These are phyloP conservation scores for Alternaria gansuensis DNA, from an alignment of 2,329 filamentous ascomycete species.

Conservation along the genomic window DNA sequence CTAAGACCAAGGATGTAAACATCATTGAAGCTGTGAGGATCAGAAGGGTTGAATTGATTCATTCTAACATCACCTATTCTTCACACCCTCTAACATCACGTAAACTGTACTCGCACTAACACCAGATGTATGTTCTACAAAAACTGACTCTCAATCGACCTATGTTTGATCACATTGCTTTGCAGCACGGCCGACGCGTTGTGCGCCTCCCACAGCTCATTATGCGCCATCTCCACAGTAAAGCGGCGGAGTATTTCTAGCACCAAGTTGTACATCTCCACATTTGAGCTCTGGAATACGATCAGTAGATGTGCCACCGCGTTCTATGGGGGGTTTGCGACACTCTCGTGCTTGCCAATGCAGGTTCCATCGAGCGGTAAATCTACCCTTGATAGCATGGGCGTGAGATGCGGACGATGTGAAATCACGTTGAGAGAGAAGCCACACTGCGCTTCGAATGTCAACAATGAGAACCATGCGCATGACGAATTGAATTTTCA, in stretches of 20 bases:
- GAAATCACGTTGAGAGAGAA: no score
- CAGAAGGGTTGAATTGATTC: background rate
- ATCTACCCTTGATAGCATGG: no score
- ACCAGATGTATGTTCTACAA: no score
- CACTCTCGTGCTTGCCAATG: slow-evolving; percentile 4
- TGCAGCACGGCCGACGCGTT: slow-evolving; percentile 31
- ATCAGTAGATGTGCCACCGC: slow-evolving; percentile 21
- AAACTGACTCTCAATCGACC: background rate
- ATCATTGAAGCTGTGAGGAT: background rate
- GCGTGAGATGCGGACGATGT: no score
- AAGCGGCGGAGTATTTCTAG: slow-evolving; percentile 34
- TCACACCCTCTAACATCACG: no score
- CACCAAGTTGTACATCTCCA: slow-evolving; percentile 35
- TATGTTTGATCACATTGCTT: slow-evolving; percentile 13
- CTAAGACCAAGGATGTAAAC: background rate
- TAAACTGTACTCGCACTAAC: no score
- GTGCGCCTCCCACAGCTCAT: slow-evolving; percentile 29
- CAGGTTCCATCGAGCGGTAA: background rate
- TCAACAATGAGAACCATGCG: no score
- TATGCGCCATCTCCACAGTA: slow-evolving; percentile 28
- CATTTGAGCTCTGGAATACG: slow-evolving; percentile 20
- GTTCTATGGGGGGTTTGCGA: background rate
- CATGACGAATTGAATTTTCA: no score
- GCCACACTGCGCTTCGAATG: background rate
- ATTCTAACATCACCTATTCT: background rate